These are phyloP conservation scores for Saxophila tyrrhenica DNA, from an alignment of 495 filamentous ascomycete species.

Conservation along the genomic window DNA sequence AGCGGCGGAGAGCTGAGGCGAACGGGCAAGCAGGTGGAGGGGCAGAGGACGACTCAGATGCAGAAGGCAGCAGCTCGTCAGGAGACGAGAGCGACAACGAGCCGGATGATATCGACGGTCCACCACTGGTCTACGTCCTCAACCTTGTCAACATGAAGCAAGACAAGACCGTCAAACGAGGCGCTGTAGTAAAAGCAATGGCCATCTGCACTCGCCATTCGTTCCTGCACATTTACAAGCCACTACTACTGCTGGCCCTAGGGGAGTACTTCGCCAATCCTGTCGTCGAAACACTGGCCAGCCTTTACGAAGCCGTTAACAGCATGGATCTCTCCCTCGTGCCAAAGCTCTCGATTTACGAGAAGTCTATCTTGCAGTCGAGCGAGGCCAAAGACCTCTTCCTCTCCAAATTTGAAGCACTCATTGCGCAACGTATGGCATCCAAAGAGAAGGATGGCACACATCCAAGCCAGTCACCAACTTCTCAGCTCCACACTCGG, in stretches of 20 bases:
- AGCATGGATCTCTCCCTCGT: conserved; percentile 92
- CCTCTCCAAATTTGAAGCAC: conserved; percentile 91
- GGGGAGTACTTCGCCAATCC: conserved; percentile 97
- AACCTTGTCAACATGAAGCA: conserved; percentile 98
- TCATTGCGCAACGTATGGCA: conserved; percentile 60
- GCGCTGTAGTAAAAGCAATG: conserved; percentile 96
- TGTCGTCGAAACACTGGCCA: conserved; percentile 74
- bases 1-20: conserved; percentile 6
- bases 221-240: conserved; percentile 99
- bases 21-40: conserved; percentile 29
- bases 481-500: conserved; percentile 16
- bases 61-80: conserved; percentile 46
- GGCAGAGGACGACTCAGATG: conserved; percentile 31
- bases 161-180: conserved; percentile 79
- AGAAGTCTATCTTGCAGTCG: conserved; percentile 74
- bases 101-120: conserved; percentile 55
- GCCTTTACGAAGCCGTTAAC: conserved; percentile 86
- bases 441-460: conserved; percentile 29
- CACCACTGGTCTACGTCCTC: conserved; percentile 93
- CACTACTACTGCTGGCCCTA: conserved; percentile 82
- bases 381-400: conserved; percentile 95
- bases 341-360: conserved; percentile 72
- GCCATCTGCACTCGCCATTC: conserved; percentile 98
- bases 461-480: neutral
- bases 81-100: conserved; percentile 42